These are phyloP conservation scores for Chara braunii DNA, from an alignment of 139 green algal genomes.

Conservation along the genomic window DNA sequence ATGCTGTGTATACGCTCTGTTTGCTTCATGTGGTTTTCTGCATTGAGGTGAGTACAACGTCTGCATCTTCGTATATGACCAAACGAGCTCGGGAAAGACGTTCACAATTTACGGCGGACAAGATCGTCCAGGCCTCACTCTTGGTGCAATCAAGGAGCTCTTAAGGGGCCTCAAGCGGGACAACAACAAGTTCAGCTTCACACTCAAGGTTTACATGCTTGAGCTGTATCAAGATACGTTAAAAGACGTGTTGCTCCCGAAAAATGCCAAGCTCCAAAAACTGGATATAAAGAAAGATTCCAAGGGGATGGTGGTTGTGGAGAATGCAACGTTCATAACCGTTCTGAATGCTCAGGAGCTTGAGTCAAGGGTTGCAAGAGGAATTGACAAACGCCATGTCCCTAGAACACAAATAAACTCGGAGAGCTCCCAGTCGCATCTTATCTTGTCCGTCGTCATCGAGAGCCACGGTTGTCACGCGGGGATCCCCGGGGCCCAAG, in stretches of 20 bases:
- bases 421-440: conserved; percentile 62
- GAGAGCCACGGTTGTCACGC: too few relatives aligned
- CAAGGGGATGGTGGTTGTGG: conserved; percentile 80
- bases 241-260: conserved; percentile 70
- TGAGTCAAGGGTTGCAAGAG: conserved; percentile 19
- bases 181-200: too few relatives aligned
- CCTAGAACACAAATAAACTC: conserved; percentile 46
- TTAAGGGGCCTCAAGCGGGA: conserved; percentile 71
- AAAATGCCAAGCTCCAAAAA: conserved; percentile 41
- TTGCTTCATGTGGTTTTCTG: too few relatives aligned
- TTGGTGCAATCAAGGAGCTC: conserved; percentile 80
- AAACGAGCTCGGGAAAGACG: conserved; percentile 67
- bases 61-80: conserved; percentile 76
- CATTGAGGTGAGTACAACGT: conserved; percentile 87
- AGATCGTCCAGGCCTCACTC: conserved; percentile 64
- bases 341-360: conserved; percentile 34
- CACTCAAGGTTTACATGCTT: conserved; percentile 73
- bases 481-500: too few relatives aligned
- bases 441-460: conserved; percentile 87
- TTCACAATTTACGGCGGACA: conserved; percentile 59
- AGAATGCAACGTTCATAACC: conserved; percentile 62
- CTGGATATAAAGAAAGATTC: conserved; percentile 97
- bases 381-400: conserved; percentile 30
- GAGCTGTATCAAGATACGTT: conserved; percentile 88
- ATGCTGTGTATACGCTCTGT: too few relatives aligned